Conservation (phyloP, 805 yeast genomes). For the Schwanniomyces pseudopolymorphus region DNA sequence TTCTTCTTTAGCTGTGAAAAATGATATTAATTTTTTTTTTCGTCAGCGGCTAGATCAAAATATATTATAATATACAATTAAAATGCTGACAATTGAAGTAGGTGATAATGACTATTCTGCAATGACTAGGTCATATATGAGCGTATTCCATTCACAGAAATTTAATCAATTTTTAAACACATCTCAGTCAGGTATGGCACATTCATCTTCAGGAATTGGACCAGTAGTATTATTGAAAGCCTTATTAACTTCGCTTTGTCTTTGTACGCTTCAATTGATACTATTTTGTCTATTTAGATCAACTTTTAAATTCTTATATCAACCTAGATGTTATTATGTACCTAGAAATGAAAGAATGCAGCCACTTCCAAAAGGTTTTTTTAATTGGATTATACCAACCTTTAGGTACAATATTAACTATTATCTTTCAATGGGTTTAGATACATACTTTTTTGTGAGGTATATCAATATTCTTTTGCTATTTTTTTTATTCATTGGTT, state of each 20-base stretch:
- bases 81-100: constrained; percentile 18
- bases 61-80: neutral
- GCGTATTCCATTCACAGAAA: constrained; percentile 24
- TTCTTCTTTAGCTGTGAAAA: neutral
- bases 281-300: constrained; percentile 38
- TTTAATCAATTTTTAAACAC: constrained; percentile 47
- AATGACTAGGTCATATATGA: constrained; percentile 26
- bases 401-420: constrained; percentile 38
- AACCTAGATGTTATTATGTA: constrained; percentile 50
- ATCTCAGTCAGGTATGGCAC: constrained; percentile 60
- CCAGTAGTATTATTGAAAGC: constrained; percentile 56
- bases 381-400: constrained; percentile 56
- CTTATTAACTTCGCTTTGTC: constrained; percentile 50
- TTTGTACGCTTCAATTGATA: constrained; percentile 53
- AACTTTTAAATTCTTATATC: constrained; percentile 45
- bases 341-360: constrained; percentile 39
- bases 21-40: neutral
- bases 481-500: constrained; percentile 52
- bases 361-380: constrained; percentile 41
- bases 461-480: constrained; percentile 52
- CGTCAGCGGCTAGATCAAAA: neutral
- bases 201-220: constrained; percentile 56
- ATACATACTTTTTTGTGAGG: constrained; percentile 71
- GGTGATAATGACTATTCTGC: constrained; percentile 23
- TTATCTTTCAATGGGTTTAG: constrained; percentile 60